Percentiles rank a stretch among this genome's conserved stretches.
These are phyloP conservation scores for Rhamnella rubrinervis DNA, from an alignment of 331 rosid genomes.

Conservation along the genomic window DNA sequence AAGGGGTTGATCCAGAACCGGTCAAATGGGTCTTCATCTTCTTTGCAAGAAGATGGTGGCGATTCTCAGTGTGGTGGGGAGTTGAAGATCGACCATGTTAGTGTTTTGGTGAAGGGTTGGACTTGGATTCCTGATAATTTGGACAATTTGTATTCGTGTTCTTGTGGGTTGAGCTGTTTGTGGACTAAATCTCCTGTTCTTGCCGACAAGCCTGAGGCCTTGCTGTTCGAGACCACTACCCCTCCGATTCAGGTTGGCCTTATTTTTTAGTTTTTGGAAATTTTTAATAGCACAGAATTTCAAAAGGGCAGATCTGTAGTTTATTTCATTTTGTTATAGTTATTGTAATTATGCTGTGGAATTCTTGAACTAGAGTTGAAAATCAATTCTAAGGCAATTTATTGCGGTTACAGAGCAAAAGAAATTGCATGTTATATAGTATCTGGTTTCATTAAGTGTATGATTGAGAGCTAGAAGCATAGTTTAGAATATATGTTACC, in stretches of 20 bases:
- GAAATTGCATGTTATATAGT: too few species aligned
- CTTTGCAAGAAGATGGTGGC: conserved; percentile 50
- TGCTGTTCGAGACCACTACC: conserved; percentile 72
- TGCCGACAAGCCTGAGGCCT: conserved; percentile 91
- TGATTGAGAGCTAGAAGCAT: not conserved
- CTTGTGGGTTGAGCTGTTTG: conserved; percentile 88
- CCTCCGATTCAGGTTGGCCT: conserved; percentile 76
- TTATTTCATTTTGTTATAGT: too few species aligned
- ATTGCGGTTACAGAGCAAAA: too few species aligned
- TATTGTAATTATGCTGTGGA: too few species aligned
- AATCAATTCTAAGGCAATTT: too few species aligned
- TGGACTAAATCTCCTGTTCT: conserved; percentile 95
- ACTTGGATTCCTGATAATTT: conserved; percentile 99
- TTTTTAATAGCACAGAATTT: too few species aligned
- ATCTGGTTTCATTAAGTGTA: too few species aligned
- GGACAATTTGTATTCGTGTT: conserved; percentile 81
- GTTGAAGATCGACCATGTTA: conserved; percentile 49
- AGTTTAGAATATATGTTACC: not conserved
- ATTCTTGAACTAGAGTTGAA: too few species aligned
- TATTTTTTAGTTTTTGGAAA: not conserved
- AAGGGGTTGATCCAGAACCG: conserved; percentile 17
- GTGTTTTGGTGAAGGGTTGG: conserved; percentile 92
- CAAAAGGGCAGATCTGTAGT: too few species aligned
- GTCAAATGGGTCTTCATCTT: conserved; percentile 52
- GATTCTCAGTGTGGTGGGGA: conserved; percentile 45